phyloP scores from a whole-genome alignment of 768 basidiomycete genomes.

The Trametes coccinea region DNA sequence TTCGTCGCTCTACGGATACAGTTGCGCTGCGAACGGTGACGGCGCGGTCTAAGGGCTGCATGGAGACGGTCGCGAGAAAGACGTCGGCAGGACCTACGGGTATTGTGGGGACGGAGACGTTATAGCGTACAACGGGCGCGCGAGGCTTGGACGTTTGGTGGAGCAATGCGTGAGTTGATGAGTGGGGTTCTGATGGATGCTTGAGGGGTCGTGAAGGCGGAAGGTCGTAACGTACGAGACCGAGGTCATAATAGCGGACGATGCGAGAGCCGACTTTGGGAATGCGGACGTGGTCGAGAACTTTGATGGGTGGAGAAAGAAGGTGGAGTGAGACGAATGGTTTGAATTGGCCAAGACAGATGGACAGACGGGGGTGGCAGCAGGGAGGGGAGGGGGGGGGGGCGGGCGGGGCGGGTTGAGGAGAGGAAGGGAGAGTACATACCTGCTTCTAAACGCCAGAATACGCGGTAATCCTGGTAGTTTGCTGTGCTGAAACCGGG shows the following conservation, averaged over 20 bases:
- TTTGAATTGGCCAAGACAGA: slow-evolving; percentile 7
- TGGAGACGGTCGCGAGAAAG: slow-evolving; percentile 61
- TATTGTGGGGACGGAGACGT: slow-evolving; percentile 51
- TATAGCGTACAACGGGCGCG: slow-evolving; percentile 60
- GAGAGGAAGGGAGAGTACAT: slow-evolving; percentile 29
- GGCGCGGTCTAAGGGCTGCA: slow-evolving; percentile 59
- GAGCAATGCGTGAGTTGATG: slow-evolving; percentile 37
- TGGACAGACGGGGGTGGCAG: slow-evolving; percentile 25
- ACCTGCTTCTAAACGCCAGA: slow-evolving; percentile 86
- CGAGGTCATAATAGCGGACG: slow-evolving; percentile 69
- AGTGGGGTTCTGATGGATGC: slow-evolving; percentile 32
- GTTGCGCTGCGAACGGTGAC: slow-evolving; percentile 63
- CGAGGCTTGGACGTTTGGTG: slow-evolving; percentile 54
- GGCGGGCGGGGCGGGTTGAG: too few relatives aligned
- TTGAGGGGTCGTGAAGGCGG: slow-evolving; percentile 36
- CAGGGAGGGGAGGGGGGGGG: too few relatives aligned
- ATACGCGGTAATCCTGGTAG: slow-evolving; percentile 76
- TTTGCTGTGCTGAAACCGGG: slow-evolving; percentile 68
- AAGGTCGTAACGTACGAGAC: slow-evolving; percentile 68
- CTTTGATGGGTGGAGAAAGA: slow-evolving; percentile 37
- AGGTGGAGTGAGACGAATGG: slow-evolving; percentile 11
- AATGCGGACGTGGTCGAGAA: slow-evolving; percentile 66
- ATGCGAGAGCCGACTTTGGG: slow-evolving; percentile 67
- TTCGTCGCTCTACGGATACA: slow-evolving; percentile 70
- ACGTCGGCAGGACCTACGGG: slow-evolving; percentile 75